Evolutionary conservation across 352 stramenopile genomes (phyloP).

Genomic region (Thraustotheca clavata): DNA sequence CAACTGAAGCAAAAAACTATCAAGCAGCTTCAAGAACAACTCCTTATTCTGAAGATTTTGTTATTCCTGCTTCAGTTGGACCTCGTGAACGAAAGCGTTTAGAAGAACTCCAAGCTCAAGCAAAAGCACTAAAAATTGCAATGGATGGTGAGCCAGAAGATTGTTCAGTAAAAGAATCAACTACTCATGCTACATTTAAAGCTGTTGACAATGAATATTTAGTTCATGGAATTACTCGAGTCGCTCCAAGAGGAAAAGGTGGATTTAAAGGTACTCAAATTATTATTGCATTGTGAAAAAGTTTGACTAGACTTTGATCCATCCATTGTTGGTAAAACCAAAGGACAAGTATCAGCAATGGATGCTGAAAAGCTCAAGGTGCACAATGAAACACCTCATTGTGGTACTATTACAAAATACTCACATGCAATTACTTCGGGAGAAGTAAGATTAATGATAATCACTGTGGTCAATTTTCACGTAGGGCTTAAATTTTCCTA

Average conservation of each 20-base stretch:
- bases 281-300: neutral
- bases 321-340: constrained; percentile 13
- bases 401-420: neutral
- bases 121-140: constrained; percentile 5
- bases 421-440: constrained; percentile 15
- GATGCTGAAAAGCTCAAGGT: constrained; percentile 7
- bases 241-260: constrained; percentile 2
- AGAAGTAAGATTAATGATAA: neutral
- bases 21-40: neutral
- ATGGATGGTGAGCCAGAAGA: neutral
- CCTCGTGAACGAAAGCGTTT: constrained; percentile 10
- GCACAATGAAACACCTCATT: neutral
- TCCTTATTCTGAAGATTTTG: neutral
- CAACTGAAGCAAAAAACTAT: constrained; percentile 12
- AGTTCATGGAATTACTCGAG: constrained; percentile 4
- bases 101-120: constrained; percentile 10
- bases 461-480: neutral
- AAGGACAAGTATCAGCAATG: constrained; percentile 1
- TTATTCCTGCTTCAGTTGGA: neutral
- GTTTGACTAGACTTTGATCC: constrained; percentile 1
- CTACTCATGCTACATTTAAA: constrained; percentile 6
- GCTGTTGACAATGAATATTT: constrained; percentile 5
- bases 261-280: constrained; percentile 14
- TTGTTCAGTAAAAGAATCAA: neutral
- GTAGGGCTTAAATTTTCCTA: neutral